Percentiles rank a stretch among this genome's conserved stretches.
Conservation (phyloP, 495 filamentous ascomycete species). For the Amniculicola lignicola region DNA sequence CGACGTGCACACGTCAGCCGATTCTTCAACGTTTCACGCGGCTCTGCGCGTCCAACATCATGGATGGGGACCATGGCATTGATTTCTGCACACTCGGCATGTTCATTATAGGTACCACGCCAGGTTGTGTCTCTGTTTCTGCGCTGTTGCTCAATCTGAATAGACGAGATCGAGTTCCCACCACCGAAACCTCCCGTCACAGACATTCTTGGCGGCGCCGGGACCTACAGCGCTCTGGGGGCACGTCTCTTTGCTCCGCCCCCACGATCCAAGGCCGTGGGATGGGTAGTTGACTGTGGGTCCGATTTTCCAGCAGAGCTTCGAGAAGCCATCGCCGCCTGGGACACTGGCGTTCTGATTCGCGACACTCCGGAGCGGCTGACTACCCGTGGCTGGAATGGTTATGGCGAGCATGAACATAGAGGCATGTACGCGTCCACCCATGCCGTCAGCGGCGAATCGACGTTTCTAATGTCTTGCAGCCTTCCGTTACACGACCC, state of each 20-base stretch:
- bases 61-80: slow-evolving; percentile 10
- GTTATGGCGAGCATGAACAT: slow-evolving; percentile 62
- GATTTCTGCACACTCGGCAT: slow-evolving; percentile 84
- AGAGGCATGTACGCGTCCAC: slow-evolving; percentile 47
- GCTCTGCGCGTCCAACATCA: slow-evolving; percentile 42
- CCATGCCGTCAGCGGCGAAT: background rate
- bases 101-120: slow-evolving; percentile 81
- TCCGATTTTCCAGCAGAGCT: slow-evolving; percentile 75
- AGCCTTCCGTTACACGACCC: slow-evolving; percentile 84
- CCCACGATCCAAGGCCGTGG: slow-evolving; percentile 55
- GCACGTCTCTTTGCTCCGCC: slow-evolving; percentile 79
- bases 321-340: slow-evolving; percentile 59
- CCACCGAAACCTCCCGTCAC: slow-evolving; percentile 58
- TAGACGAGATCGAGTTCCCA: slow-evolving; percentile 87
- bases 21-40: background rate
- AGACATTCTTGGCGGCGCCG: slow-evolving; percentile 81
- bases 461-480: slow-evolving; percentile 40
- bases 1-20: background rate
- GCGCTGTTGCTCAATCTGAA: slow-evolving; percentile 18
- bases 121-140: slow-evolving; percentile 2
- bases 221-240: slow-evolving; percentile 79
- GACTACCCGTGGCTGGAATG: slow-evolving; percentile 91
- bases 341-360: slow-evolving; percentile 69
- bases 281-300: slow-evolving; percentile 89
- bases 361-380: slow-evolving; percentile 62